Conservation (phyloP, 192 early-diverging fungal species). For the Nowakowskiella sp. region DNA sequence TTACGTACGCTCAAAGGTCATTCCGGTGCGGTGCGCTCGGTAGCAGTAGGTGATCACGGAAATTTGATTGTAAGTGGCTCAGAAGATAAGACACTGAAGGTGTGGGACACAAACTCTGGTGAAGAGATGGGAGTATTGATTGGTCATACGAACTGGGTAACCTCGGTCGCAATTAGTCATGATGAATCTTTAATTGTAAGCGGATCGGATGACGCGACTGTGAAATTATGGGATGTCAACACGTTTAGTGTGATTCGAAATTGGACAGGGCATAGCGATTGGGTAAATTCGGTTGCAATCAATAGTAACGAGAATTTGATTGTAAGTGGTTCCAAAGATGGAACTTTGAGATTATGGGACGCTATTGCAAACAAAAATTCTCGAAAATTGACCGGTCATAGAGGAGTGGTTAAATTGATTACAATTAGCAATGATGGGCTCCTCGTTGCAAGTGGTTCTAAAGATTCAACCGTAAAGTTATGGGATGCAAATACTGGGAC, state of each 20-base stretch:
- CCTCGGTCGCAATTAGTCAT: constrained; percentile 43
- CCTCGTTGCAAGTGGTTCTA: background rate
- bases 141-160: constrained; percentile 65
- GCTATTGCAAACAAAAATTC: no score
- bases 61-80: constrained; percentile 11
- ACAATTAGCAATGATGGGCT: no score
- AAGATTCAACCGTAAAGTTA: constrained; percentile 66
- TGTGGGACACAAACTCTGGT: constrained; percentile 96
- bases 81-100: constrained; percentile 73
- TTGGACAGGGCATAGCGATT: constrained; percentile 78
- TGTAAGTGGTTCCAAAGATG: constrained; percentile 79
- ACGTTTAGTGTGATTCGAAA: constrained; percentile 48
- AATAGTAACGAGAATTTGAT: constrained; percentile 70
- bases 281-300: constrained; percentile 93
- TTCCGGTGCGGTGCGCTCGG: constrained; percentile 45
- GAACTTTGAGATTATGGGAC: constrained; percentile 89
- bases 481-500: constrained; percentile 60
- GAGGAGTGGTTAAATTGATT: no score
- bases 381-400: no score
- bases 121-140: constrained; percentile 61
- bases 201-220: constrained; percentile 74
- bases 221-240: constrained; percentile 76
- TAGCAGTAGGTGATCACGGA: background rate
- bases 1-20: constrained; percentile 61
- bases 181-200: constrained; percentile 71